Evolutionary conservation across 805 yeast species (phyloP), one percentile per base, ranked within the genome.

Genomic region (Candida oleophila): DNA sequence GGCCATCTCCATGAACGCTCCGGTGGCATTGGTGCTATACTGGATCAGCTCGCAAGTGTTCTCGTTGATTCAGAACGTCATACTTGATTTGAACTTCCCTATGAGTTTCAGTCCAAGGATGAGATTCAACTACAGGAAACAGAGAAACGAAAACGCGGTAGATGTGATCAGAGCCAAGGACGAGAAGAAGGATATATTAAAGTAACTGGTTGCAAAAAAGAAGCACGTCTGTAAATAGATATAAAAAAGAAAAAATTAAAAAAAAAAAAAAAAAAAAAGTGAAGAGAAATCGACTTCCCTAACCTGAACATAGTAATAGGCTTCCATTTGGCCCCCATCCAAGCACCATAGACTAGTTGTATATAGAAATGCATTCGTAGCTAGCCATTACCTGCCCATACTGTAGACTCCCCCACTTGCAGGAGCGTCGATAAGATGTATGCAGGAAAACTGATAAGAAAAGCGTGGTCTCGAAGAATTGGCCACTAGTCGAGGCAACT

Each of bases 31-130:
- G 32, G 80, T 85, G 0, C 61, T 89, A n/a, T 92, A 91, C 66
- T 92, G 98, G 99, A 76, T 89, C 25, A 82, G 92, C 40, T 89
- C 97, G 0, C 91, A 89, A 60, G 55, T 76, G 3, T 91, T 75
- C 60, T 90, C 97, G 2, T 66, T 88, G 49, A 50, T 79, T 0
- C 97, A 92, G 56, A 92, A 91, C 61, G 62, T 85, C 12, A 49
- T 86, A 15, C 66, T 92, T 57, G 94, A 91, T 58, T 68, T 71
- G 55, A 64, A 73, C 32, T 66, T 85, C 59, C 96, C 96, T 1
- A 68, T 84, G 19, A 64, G 71, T 41, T 74, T 68, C 54, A 66
- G 78, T 2, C 82, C 84, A 3, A 71, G 71, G 48, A 56, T 46
- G 32, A 59, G 76, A 52, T 50, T 69, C 22, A 56, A 55, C 33